Evolutionary conservation across 108 stramenopile genomes (phyloP), one percentile per base, ranked within the genome.

Genomic region (Conticribra weissflogii): DNA sequence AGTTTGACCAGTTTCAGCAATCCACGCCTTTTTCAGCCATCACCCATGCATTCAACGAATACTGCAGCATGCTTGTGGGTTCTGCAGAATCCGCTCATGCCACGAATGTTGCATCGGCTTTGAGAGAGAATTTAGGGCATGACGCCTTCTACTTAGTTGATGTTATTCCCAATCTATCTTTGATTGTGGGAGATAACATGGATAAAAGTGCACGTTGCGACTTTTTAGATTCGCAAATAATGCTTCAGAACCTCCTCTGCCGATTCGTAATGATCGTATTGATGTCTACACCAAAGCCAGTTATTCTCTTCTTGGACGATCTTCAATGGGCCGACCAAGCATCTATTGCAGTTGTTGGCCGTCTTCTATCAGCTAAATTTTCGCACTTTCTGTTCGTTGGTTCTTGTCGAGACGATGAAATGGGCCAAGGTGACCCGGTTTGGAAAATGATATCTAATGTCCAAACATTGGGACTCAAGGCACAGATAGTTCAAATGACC

Each of bases 271-370:
- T 57, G 17, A 72, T 72, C 29, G 59, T 79, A 24, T 79, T 25
- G 29, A 53, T n/a, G 25, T 18, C 32, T 22, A 66, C 66, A 2
- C 21, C 18, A 19, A 36, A 25, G 1, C 79, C 79, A 1, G 19
- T 80, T 29, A 54, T 58, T n/a, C 54, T 80, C 2, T 74, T 80
- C 21, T 27, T 80, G 12, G 79, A 80, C 62, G 72, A 59, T 34
- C 22, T 65, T 8, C 79, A 68, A 50, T 77, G 76, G 76, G 68
- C 68, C 14, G 62, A 70, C 49, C 15, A n/a, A 9, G 53, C 60
- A 17, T 63, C 58, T 29, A 55, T 74, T 17, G 60, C 27, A 22
- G 29, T 66, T 15, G 56, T 73, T 14, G n/a, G 32, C 3, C 59
- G 61, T 16, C 62, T 72, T 2, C 27, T 72, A 3, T 3, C 7